These are phyloP conservation scores for Rosa rugosa DNA, from an alignment of 306 rosid species.

Conservation along the genomic window DNA sequence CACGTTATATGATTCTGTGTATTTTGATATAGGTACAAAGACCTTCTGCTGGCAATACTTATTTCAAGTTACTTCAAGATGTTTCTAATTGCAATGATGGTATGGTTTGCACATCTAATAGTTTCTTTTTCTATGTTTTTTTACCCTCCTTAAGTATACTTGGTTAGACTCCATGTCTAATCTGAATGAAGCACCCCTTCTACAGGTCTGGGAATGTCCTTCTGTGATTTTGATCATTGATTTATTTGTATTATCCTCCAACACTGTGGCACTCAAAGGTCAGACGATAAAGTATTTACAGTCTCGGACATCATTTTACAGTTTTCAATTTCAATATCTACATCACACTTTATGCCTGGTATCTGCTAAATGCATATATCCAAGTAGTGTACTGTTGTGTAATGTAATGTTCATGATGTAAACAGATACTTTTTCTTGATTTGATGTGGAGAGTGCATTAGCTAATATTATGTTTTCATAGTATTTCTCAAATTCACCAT, in stretches of 20 bases:
- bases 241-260: slow-evolving; percentile 76
- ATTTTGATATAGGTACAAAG: slow-evolving; percentile 50
- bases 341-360: not conserved
- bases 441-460: not conserved
- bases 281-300: slow-evolving; percentile 20
- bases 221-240: slow-evolving; percentile 72
- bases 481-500: not conserved
- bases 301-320: not conserved
- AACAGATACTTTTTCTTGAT: not conserved
- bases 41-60: slow-evolving; percentile 62
- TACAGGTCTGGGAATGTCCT: slow-evolving; percentile 94
- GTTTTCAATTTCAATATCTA: not conserved
- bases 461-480: not conserved
- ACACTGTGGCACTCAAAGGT: slow-evolving; percentile 82
- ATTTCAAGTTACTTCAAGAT: slow-evolving; percentile 88
- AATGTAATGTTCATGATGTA: not conserved
- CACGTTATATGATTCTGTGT: slow-evolving; percentile 6
- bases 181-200: slow-evolving; percentile 27
- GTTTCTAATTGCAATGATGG: slow-evolving; percentile 80
- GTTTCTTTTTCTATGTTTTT: not conserved
- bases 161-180: not conserved
- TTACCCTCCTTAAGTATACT: not conserved
- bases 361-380: not conserved
- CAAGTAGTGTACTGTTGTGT: not conserved
- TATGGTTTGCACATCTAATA: slow-evolving; percentile 30